phyloP scores from a whole-genome alignment of 225 moss, liverwort and hornwort species.

The Pleurozium schreberi region DNA sequence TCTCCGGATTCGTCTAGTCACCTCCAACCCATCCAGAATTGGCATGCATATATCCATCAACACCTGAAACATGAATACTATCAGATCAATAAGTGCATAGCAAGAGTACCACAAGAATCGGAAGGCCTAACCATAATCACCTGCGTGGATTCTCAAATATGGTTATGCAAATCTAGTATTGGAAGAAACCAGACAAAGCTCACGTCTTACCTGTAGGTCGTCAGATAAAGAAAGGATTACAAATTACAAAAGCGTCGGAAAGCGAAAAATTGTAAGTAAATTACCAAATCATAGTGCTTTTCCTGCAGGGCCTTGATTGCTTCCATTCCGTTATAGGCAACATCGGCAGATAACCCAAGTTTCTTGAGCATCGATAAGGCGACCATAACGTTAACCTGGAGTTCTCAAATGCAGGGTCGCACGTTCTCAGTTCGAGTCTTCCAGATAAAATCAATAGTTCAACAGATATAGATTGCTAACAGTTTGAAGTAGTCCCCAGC shows the following conservation, averaged over 20 bases:
- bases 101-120: neutral
- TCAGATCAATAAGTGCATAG: neutral
- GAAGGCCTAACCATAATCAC: neutral
- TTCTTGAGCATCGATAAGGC: slow-evolving; percentile 54
- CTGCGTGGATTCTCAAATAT: neutral
- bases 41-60: slow-evolving; percentile 63
- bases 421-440: neutral
- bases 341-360: slow-evolving; percentile 46
- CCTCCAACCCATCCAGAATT: slow-evolving; percentile 69
- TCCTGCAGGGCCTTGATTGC: slow-evolving; percentile 40
- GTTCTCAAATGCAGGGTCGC: neutral
- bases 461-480: neutral
- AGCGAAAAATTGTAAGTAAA: neutral
- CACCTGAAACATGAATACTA: slow-evolving; percentile 7
- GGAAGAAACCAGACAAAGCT: neutral
- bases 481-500: neutral
- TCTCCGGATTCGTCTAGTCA: slow-evolving; percentile 61
- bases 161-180: neutral
- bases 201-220: neutral
- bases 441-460: neutral
- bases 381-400: slow-evolving; percentile 51
- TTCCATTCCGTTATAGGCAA: slow-evolving; percentile 48
- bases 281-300: slow-evolving; percentile 42
- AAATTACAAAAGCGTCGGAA: neutral
- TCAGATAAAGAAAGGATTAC: neutral